Base-by-base conservation (phyloP, 2,329 filamentous ascomycete species). In the Talaromyces islandicus region DNA sequence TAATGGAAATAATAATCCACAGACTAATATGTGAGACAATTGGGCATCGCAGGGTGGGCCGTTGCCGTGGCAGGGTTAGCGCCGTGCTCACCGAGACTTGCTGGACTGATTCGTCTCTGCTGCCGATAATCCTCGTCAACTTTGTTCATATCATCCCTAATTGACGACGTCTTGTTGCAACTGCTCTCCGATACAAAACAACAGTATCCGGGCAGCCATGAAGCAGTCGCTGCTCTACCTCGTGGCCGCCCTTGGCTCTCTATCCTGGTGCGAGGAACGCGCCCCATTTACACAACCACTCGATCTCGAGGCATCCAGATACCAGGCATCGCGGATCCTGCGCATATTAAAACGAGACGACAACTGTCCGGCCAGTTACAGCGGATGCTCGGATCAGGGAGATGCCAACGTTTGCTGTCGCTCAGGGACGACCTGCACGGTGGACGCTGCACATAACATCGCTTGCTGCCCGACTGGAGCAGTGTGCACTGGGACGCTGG, bases 391-490 rank as follows among this genome's bases (percentile, higher is more conserved):
- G 32, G 76, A 77, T 61, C 70, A 85, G 43, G 81, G 80, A 57
- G 80, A 81, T 5, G 72, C 81, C 2, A 77, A 77, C 43, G 77
- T 84, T 58, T 88, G 85, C 76, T 88, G 85, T 71, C 74, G 74
- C 35, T 71, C 74, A 46, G 77, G 75, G 54, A 79, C 82, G 24
- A 75, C 78, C 60, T 88, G 85, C 73, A 79, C 81, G 48, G 77
- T 79, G 56, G 85, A 88, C 70, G 71, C 73, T 46, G 81, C 78
- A 41, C 78, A 83, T 58, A 77, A 85, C 62, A 80, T 87, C 58
- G 85, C 84, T 25, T 88, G 85, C 76, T 88, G 85, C 72, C 84
- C 84, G 0, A 77, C 73, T 27, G 80, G 81, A 56, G 81, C 81
- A 14, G 79, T 75, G 29, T 88, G 85, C 67, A 86, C 84, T 0